Conservation (phyloP, 2,329 filamentous ascomycete genomes). For the Venturia nashicola region DNA sequence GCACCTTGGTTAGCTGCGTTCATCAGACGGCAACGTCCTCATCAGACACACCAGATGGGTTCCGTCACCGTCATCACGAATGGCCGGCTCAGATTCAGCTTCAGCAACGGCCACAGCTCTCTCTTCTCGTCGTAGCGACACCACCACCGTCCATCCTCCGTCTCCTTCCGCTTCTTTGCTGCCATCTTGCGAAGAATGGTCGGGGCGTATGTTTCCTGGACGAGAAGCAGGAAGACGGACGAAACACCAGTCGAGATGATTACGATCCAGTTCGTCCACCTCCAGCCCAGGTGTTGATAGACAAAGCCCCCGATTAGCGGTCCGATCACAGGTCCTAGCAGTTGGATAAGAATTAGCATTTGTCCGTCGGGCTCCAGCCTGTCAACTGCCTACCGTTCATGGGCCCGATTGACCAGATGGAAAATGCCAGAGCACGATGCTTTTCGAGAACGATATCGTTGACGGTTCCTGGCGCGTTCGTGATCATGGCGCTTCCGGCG, state of each 20-base stretch:
- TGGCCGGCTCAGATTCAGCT: constrained; percentile 63
- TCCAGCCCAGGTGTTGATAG: constrained; percentile 67
- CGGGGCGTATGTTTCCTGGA: constrained; percentile 69
- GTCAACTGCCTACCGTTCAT: constrained; percentile 56
- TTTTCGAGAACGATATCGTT: constrained; percentile 75
- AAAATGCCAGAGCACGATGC: constrained; percentile 70
- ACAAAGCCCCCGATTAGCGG: constrained; percentile 74
- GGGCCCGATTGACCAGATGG: constrained; percentile 71
- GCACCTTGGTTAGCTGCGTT: background rate
- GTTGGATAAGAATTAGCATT: background rate
- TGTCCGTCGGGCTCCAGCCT: background rate
- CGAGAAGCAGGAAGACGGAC: constrained; percentile 43
- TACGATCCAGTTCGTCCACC: constrained; percentile 71
- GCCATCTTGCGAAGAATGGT: constrained; percentile 56
- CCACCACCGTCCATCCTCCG: constrained; percentile 62
- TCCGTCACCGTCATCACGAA: constrained; percentile 68
- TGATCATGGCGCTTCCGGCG: constrained; percentile 68
- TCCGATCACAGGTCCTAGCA: constrained; percentile 32
- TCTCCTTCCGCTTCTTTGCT: constrained; percentile 51
- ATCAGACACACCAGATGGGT: constrained; percentile 66
- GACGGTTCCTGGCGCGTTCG: constrained; percentile 71
- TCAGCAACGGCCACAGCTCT: constrained; percentile 54
- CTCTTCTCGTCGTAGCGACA: constrained; percentile 65
- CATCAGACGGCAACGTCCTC: background rate
- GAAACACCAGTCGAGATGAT: constrained; percentile 58